Evolutionary conservation across 2,329 filamentous ascomycete species (phyloP).

Genomic region (Pseudogymnoascus sp.): DNA sequence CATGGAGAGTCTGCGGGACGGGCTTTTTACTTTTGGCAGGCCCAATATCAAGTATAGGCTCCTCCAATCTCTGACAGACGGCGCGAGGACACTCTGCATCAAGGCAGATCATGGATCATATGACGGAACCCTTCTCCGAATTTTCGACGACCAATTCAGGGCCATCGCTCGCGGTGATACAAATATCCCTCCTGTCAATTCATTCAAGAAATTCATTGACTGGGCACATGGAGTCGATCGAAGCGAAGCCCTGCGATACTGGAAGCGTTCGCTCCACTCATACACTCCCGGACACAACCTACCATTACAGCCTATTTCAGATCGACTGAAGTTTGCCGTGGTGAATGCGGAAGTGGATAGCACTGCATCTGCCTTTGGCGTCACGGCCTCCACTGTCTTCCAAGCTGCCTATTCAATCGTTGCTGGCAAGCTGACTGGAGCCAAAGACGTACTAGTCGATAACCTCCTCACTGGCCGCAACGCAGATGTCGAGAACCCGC

Average conservation of each 20-base stretch:
- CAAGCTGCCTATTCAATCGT: constrained; percentile 30
- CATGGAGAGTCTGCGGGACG: constrained; percentile 23
- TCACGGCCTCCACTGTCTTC: constrained; percentile 31
- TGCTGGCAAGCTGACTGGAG: constrained; percentile 21
- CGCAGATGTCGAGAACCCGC: constrained; percentile 30
- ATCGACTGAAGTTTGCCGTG: constrained; percentile 4
- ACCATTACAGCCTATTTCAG: not conserved
- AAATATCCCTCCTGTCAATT: constrained; percentile 12
- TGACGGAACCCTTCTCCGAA: constrained; percentile 32
- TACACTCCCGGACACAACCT: constrained; percentile 10
- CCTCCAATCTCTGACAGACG: constrained; percentile 20
- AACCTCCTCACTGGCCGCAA: constrained; percentile 35
- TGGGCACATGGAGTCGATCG: constrained; percentile 19
- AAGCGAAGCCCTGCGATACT: constrained; percentile 19
- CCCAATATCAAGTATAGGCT: constrained; percentile 32
- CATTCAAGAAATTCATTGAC: constrained; percentile 26
- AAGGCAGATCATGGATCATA: constrained; percentile 32
- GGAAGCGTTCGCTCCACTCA: constrained; percentile 15
- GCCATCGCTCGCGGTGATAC: constrained; percentile 20
- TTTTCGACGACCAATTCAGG: constrained; percentile 31
- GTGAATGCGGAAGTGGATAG: constrained; percentile 19
- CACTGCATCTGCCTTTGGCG: constrained; percentile 21
- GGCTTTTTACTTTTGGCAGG: constrained; percentile 27
- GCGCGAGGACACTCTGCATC: constrained; percentile 25
- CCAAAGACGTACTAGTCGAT: constrained; percentile 27